Evolutionary conservation across 148 eudicot genomes (phyloP).

Genomic region (Cornus suecica): DNA sequence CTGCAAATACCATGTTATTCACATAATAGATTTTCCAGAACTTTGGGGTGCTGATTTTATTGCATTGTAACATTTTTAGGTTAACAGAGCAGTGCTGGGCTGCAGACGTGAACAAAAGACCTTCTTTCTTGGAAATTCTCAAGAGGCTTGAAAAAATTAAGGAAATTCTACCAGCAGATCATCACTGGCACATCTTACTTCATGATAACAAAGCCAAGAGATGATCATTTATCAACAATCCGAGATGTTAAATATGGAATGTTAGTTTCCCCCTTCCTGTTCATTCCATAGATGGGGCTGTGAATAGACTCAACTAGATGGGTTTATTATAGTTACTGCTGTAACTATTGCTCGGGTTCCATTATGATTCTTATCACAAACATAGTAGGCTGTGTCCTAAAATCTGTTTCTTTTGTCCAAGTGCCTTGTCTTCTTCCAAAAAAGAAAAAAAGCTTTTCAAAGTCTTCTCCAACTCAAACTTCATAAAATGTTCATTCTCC

Average conservation of each 20-base stretch:
- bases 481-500: not conserved
- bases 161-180: constrained; percentile 54
- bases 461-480: not conserved
- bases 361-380: not conserved
- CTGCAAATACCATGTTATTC: not conserved
- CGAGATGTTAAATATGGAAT: not conserved
- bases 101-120: constrained; percentile 73
- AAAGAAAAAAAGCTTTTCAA: not conserved
- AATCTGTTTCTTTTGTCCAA: not conserved
- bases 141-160: constrained; percentile 81
- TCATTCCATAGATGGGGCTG: not conserved
- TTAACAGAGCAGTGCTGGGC: constrained; percentile 82
- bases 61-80: constrained; percentile 35
- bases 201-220: constrained; percentile 26
- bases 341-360: not conserved
- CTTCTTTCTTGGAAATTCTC: constrained; percentile 83
- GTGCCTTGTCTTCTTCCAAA: not conserved
- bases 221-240: not conserved
- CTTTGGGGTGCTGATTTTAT: not conserved
- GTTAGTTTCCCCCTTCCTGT: not conserved
- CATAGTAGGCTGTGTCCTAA: not conserved
- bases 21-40: not conserved
- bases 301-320: not conserved
- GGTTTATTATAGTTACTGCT: not conserved
- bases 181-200: constrained; percentile 75